Evolutionary conservation across 805 yeast genomes (phyloP).

Genomic region (Huiozyma sinensis): DNA sequence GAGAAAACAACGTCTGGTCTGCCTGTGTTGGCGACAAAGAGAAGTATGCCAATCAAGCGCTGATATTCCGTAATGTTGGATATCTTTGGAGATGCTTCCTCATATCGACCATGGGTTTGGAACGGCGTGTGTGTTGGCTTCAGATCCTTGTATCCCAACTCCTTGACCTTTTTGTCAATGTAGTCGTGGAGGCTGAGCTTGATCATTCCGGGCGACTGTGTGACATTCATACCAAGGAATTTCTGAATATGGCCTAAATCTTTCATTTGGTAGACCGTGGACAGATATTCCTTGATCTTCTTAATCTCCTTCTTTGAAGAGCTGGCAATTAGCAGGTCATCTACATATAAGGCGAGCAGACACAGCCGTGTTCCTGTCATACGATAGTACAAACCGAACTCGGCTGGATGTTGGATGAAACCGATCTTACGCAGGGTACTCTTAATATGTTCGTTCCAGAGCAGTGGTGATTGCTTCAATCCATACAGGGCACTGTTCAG

Average conservation of each 20-base stretch:
- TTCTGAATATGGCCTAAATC: constrained; percentile 4
- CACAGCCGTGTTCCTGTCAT: not conserved
- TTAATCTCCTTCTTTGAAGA: not conserved
- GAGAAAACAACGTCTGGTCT: constrained; percentile 8
- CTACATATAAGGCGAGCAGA: constrained; percentile 4
- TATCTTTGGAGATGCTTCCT: not conserved
- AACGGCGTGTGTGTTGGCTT: not conserved
- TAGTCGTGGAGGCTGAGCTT: constrained; percentile 2
- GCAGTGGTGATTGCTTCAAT: not conserved
- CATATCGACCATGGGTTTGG: not conserved
- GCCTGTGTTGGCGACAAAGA: constrained; percentile 6
- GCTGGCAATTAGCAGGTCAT: constrained; percentile 5
- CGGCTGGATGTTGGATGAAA: not conserved
- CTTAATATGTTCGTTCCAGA: not conserved
- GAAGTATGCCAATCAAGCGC: constrained; percentile 2
- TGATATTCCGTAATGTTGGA: constrained; percentile 2
- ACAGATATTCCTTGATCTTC: not conserved
- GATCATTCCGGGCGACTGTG: not conserved
- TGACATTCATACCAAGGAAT: constrained; percentile 5
- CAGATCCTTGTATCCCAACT: not conserved
- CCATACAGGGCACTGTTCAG: not conserved
- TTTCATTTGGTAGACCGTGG: constrained; percentile 1
- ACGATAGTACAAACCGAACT: constrained; percentile 2
- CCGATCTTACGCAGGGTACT: not conserved
- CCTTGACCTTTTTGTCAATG: not conserved